These are phyloP conservation scores for Rhodotorula graminis DNA, from an alignment of 768 basidiomycete species.

Conservation along the genomic window DNA sequence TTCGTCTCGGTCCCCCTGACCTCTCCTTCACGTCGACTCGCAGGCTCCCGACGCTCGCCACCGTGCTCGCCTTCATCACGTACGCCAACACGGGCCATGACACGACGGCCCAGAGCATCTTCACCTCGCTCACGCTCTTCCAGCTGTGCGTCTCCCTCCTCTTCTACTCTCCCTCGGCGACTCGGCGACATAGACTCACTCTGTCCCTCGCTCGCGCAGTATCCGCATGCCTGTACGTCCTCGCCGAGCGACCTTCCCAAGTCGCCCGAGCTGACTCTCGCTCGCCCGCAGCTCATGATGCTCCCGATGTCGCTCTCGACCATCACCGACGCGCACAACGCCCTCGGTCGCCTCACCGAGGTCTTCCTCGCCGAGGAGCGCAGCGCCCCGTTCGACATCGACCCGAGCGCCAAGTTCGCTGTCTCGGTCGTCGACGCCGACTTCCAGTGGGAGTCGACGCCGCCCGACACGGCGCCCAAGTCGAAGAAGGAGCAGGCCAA, in stretches of 20 bases:
- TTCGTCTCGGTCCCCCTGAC: no score
- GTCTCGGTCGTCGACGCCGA: slow-evolving; percentile 63
- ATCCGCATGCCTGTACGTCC: slow-evolving; percentile 1
- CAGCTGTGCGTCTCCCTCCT: slow-evolving; percentile 56
- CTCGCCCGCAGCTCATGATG: slow-evolving; percentile 4
- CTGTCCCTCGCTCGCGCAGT: neutral
- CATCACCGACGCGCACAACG: slow-evolving; percentile 80
- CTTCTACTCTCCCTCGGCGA: slow-evolving; percentile 61
- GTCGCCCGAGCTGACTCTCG: no score
- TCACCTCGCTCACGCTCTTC: slow-evolving; percentile 80
- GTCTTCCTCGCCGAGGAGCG: slow-evolving; percentile 81
- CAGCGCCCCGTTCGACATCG: slow-evolving; percentile 57
- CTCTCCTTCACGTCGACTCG: neutral
- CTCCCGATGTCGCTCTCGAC: slow-evolving; percentile 45
- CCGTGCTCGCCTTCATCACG: slow-evolving; percentile 63
- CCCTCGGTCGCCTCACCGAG: slow-evolving; percentile 65
- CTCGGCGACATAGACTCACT: no score
- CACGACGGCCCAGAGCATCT: slow-evolving; percentile 67
- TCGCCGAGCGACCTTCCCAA: neutral
- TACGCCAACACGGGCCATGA: slow-evolving; percentile 68
- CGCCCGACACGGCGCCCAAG: slow-evolving; percentile 47
- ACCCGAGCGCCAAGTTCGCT: slow-evolving; percentile 59
- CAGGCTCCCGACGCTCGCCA: slow-evolving; percentile 65
- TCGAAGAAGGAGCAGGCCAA: slow-evolving; percentile 49
- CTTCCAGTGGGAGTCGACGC: slow-evolving; percentile 82